Percentiles rank a stretch among this genome's conserved stretches.
These are phyloP conservation scores for Gomphus bonarii DNA, from an alignment of 1,284 basidiomycete species.

Conservation along the genomic window DNA sequence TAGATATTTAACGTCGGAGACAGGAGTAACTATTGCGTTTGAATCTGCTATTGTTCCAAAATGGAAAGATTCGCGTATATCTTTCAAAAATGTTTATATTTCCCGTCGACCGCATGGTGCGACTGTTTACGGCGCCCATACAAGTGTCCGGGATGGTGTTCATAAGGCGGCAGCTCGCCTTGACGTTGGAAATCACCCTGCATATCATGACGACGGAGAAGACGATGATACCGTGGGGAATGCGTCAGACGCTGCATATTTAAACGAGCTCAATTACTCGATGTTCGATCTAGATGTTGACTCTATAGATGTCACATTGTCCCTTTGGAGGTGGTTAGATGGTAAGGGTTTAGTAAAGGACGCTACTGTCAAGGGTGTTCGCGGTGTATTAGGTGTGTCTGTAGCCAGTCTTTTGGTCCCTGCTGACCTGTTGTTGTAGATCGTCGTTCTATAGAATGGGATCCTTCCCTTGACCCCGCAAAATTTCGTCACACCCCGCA, in stretches of 20 bases:
- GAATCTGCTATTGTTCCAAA: conserved; percentile 97
- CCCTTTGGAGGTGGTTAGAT: conserved; percentile 87
- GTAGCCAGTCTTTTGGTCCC: not conserved
- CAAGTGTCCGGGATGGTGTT: conserved; percentile 20
- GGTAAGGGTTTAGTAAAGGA: conserved; percentile 90
- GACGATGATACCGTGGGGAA: conserved; percentile 29
- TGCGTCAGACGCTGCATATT: conserved; percentile 19
- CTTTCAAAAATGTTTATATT: conserved; percentile 95
- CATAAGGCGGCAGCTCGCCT: conserved; percentile 57
- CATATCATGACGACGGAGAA: conserved; percentile 44
- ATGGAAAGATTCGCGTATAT: conserved; percentile 92
- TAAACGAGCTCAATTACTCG: conserved; percentile 53
- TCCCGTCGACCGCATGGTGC: conserved; percentile 59
- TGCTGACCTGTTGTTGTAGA: conserved; percentile 38
- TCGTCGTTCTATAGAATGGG: conserved; percentile 83
- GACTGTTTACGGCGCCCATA: conserved; percentile 12
- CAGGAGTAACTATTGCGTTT: conserved; percentile 91
- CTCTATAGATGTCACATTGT: conserved; percentile 94
- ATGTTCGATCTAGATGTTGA: conserved; percentile 90
- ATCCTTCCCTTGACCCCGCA: conserved; percentile 72
- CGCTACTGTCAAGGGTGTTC: conserved; percentile 87
- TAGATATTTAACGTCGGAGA: conserved; percentile 87
- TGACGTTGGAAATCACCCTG: conserved; percentile 66
- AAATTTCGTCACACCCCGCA: conserved; percentile 66
- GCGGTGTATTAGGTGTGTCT: conserved; percentile 77